Base-by-base conservation (phyloP, 2,329 filamentous ascomycete genomes). In the Aureobasidium vineae region DNA sequence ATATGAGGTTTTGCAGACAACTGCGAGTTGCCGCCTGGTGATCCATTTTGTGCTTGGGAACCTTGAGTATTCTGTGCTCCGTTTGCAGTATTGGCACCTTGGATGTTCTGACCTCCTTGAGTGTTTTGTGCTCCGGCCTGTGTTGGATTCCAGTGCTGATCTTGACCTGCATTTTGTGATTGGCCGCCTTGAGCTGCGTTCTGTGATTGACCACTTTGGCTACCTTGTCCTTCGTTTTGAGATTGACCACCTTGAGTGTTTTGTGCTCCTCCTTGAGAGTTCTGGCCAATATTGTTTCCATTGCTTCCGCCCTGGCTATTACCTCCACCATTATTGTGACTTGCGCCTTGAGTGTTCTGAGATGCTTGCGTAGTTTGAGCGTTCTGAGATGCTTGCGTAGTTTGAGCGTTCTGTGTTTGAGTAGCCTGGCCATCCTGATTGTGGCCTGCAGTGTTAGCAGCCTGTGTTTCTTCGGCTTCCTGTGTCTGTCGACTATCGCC, bases 1-100 rank as follows among this genome's bases (percentile, higher is more conserved):
- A 54, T n/a, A 2, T 36, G 47, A 45, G 47, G 49, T 23, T 64
- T 63, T 6, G 41, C 21, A 19, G 57, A 36, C 3, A 43, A 33
- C 36, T 21, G 19, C 41, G 57, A 45, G 19, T 7, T 47, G 5
- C 26, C 41, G n/a, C 41, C 28, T 28, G 53, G 5, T 19, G 43
- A 61, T 47, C 57, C 57, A 13, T 28, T 31, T 60, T 60, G 56
- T 21, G 26, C 36, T 36, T 60, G 56, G 8, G 23, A 16, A 8
- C 57, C 21, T 11, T 33, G 41, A 38, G 19, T 61, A 26, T 38
- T 36, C 41, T 61, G 57, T 19, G n/a, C 43, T 49, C 28, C 57
- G 16, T 38, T 38, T 26, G 36, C 36, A 26, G n/a, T 23, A 13
- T 38, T 61, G 43, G n/a, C 28, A 13, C 28, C 43, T 28, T 61